Base-by-base conservation (phyloP, 2,329 filamentous ascomycete species). In the Podosphaera xanthii region DNA sequence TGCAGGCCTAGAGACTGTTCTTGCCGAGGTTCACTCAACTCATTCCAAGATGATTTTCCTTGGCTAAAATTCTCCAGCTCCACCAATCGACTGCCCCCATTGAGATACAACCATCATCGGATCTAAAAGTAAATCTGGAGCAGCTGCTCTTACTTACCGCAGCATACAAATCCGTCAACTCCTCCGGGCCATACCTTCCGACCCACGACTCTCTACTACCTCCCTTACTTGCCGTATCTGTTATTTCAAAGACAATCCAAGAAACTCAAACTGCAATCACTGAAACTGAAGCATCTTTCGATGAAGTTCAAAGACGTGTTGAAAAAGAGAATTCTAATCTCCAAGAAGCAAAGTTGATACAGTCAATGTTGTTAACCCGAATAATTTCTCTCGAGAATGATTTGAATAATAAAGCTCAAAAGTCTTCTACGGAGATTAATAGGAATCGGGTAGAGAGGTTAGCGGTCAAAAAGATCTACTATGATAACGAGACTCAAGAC, bases 151-250 rank as follows among this genome's bases (percentile, higher is more conserved):
- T 72, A 44, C 72, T 89, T 66, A 82, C 79, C 64, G 72, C 75
- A 57, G 85, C 84, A 2, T 87, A 89, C 65, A 76, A 80, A 58
- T 75, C 77, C 14, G 72, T 88, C 54, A 76, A 80, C 10, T 72
- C 77, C 50, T 75, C 77, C 12, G 76, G 82, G 58, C 82, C 84
- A 7, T 80, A 81, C 64, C 72, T 91, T 31, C 86, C 87, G 2
- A 74, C 76, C 33, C 72, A 79, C 8, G 79, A 77, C 57, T 91
- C 87, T 30, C 75, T 83, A 4, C 70, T 92, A 5, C 85, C 86
- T 2, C 80, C 82, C 5, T 73, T 94, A 3, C 69, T 92, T 48
- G 86, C 87, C 4, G 71, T 88, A 59, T 81, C 84, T 58, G 81
- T 78, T 65, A 82, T 83, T 2, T 77, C 83, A 60, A 75, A 77